Conservation (phyloP, 208 protist genomes). For the Entamoeba invadens region DNA sequence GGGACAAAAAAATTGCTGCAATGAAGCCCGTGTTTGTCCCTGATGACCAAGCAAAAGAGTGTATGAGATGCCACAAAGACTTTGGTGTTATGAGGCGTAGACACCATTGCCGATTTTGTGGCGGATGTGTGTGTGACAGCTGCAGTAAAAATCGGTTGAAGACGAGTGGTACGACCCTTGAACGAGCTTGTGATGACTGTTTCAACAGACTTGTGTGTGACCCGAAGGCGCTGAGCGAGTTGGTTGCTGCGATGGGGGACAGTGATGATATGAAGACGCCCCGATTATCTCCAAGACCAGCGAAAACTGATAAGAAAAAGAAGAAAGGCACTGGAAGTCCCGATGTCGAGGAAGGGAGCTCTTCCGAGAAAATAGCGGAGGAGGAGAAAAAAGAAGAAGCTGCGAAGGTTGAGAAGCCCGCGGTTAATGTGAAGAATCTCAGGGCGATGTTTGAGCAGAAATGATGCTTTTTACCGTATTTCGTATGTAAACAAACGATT, state of each 20-base stretch:
- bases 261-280: not conserved
- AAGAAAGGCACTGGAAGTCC: not conserved
- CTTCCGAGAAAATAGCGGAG: too few species aligned
- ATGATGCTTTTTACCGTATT: too few species aligned
- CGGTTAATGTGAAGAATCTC: too few species aligned
- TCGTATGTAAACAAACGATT: too few species aligned
- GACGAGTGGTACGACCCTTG: not conserved
- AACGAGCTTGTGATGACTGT: not conserved
- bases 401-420: too few species aligned
- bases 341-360: too few species aligned
- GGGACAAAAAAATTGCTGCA: not conserved
- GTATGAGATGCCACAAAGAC: constrained; percentile 8
- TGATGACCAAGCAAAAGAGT: constrained; percentile 7
- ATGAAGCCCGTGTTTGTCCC: constrained; percentile 16
- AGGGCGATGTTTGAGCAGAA: too few species aligned
- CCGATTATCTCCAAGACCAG: not conserved
- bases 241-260: not conserved
- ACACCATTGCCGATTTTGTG: constrained; percentile 32
- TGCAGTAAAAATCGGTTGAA: not conserved
- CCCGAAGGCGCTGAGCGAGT: not conserved
- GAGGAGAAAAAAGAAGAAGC: too few species aligned
- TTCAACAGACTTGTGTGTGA: not conserved
- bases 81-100: constrained; percentile 25
- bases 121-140: constrained; percentile 10
- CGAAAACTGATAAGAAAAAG: not conserved